These are phyloP conservation scores for Apiospora arundinis DNA, from an alignment of 2,329 filamentous ascomycete species.

Conservation along the genomic window DNA sequence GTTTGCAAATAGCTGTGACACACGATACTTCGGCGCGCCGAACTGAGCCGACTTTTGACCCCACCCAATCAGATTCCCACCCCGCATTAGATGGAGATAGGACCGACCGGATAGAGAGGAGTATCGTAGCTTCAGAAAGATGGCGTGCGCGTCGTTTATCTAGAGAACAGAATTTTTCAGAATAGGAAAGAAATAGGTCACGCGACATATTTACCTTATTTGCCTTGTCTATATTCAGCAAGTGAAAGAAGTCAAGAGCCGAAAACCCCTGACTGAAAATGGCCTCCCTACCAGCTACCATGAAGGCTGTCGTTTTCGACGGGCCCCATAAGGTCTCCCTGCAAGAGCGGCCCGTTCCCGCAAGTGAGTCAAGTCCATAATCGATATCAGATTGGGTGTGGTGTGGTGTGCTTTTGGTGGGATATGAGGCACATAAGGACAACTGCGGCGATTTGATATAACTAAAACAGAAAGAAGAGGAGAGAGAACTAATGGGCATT, in stretches of 20 bases:
- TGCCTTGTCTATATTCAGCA: too few relatives aligned
- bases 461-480: neutral
- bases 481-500: constrained; percentile 27
- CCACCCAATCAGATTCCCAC: neutral
- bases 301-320: constrained; percentile 91
- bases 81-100: constrained; percentile 1
- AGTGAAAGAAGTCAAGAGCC: neutral
- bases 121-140: neutral
- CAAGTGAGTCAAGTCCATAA: constrained; percentile 47
- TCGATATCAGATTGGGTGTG: neutral
- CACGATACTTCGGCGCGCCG: neutral
- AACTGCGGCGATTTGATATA: too few relatives aligned
- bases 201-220: neutral
- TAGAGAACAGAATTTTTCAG: neutral
- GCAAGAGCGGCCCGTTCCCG: constrained; percentile 80
- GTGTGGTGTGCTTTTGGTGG: neutral
- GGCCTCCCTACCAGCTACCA: constrained; percentile 51
- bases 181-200: neutral
- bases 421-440: neutral
- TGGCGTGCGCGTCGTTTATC: too few relatives aligned
- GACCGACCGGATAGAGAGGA: too few relatives aligned
- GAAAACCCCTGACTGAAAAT: constrained; percentile 1
- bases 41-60: neutral
- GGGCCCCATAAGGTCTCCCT: constrained; percentile 76
- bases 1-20: too few relatives aligned